Percentiles rank a stretch among this genome's conserved stretches.
These are phyloP conservation scores for Turritis glabra DNA, from an alignment of 345 rosid genomes.

Conservation along the genomic window DNA sequence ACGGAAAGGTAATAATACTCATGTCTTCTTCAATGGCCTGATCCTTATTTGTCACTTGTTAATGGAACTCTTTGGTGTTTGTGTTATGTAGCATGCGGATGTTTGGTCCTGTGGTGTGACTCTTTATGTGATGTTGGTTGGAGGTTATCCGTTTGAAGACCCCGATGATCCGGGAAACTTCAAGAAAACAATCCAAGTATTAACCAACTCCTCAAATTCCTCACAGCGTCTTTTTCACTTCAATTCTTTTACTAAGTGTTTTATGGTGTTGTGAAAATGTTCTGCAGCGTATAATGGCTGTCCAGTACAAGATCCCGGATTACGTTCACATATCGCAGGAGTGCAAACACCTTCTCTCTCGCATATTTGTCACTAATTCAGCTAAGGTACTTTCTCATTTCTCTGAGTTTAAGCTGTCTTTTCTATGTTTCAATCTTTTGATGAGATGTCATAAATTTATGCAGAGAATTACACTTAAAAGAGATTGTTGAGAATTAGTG, in stretches of 20 bases:
- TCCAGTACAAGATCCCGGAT: conserved; percentile 89
- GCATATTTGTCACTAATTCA: conserved; percentile 76
- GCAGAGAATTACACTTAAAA: conserved; percentile 78
- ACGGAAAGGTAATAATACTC: conserved; percentile 62
- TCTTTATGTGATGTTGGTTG: conserved; percentile 91
- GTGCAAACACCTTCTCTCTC: conserved; percentile 78
- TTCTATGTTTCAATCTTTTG: not conserved
- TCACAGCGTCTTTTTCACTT: not conserved
- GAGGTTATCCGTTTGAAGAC: conserved; percentile 95
- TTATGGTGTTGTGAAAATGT: not conserved
- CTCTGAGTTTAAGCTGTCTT: not conserved
- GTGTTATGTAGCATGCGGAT: conserved; percentile 68
- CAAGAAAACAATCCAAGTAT: conserved; percentile 89
- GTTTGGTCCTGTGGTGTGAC: conserved; percentile 99
- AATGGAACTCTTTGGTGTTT: conserved; percentile 15
- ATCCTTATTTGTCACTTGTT: conserved; percentile 2
- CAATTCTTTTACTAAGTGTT: not conserved
- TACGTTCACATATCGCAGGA: conserved; percentile 81
- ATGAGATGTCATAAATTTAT: not conserved
- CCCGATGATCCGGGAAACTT: conserved; percentile 83
- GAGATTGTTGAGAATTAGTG: too few species aligned
- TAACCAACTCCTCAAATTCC: not conserved
- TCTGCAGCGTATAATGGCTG: conserved; percentile 81
- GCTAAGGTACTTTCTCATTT: conserved; percentile 50
- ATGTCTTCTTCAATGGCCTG: conserved; percentile 11